Base-by-base conservation (phyloP, 2,329 filamentous ascomycete species). In the Sclerotinia subarctica region DNA sequence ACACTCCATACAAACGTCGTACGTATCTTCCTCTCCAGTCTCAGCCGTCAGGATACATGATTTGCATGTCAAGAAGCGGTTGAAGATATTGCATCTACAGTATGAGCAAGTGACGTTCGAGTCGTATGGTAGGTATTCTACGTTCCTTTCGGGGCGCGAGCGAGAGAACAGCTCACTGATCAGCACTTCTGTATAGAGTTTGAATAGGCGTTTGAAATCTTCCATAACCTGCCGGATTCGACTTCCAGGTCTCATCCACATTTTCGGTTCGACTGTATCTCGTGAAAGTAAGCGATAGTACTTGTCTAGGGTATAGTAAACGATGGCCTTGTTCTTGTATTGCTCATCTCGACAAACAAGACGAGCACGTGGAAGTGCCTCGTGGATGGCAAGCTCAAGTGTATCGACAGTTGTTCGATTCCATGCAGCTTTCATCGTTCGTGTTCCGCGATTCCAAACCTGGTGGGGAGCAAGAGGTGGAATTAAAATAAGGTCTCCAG, bases 351-450 rank as follows among this genome's bases (percentile, higher is more conserved):
- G 90, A 77, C 95, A 98, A 3, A 98, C 94, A 73, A 97, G 86
- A 17, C 93, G 87, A 13, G 94, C 92, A 73, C 93, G 93, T 0
- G 94, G 93, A 3, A 99, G 83, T 0, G 94, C 93, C 80, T 98
- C 95, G 69, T 88, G 85, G 26, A 98, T 79, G 0, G 94, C 95
- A 78, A 96, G 82, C 72, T 94, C 90, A 4, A 99, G 84, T 0
- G 95, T 98, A 76, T 98, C 93, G 2, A 91, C 90, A 0, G 94
- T 97, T 0, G 93, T 97, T 35, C 95, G 87, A 78, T 99, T 99
- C 95, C 95, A 99, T 0, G 95, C 95, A 10, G 96, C 93, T 78
- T 99, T 99, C 86, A 98, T 93, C 0, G 95, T 99, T 56, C 94
- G 85, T 2, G 94, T 97, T 26, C 95, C 95, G 60, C 94, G 88